These are phyloP conservation scores for Emmonsiellopsis sp. DNA, from an alignment of 2,329 filamentous ascomycete species.

Conservation along the genomic window DNA sequence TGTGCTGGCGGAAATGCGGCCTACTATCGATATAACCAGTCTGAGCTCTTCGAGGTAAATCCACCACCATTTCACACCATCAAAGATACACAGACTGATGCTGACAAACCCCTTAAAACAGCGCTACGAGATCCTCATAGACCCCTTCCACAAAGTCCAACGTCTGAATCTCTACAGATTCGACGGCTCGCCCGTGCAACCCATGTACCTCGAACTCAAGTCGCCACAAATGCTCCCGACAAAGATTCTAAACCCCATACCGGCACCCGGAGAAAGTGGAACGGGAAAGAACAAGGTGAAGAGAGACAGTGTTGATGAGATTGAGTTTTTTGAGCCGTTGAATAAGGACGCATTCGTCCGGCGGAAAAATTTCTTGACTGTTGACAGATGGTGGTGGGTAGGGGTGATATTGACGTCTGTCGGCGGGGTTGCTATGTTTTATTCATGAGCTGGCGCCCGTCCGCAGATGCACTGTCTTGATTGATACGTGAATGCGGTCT, in stretches of 20 bases:
- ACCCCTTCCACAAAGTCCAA: conserved; percentile 52
- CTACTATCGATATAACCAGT: conserved; percentile 59
- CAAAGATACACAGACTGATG: neutral
- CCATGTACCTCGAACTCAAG: conserved; percentile 55
- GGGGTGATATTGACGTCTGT: conserved; percentile 38
- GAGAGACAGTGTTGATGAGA: conserved; percentile 15
- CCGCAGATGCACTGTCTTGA: neutral
- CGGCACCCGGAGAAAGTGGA: conserved; percentile 17
- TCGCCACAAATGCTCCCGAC: conserved; percentile 63
- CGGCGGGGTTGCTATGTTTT: conserved; percentile 31
- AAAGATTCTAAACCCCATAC: conserved; percentile 51
- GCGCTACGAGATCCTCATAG: conserved; percentile 38
- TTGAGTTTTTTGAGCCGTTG: conserved; percentile 8
- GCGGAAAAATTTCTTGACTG: conserved; percentile 19
- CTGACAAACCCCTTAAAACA: conserved; percentile 9
- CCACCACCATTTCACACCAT: neutral
- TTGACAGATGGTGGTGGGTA: conserved; percentile 37
- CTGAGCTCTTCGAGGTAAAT: conserved; percentile 51
- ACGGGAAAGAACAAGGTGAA: conserved; percentile 22
- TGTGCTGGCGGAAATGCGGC: conserved; percentile 46
- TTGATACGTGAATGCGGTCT: neutral
- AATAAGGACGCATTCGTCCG: conserved; percentile 21
- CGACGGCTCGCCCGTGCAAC: conserved; percentile 56
- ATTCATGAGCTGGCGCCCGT: neutral
- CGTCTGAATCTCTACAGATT: conserved; percentile 56